Base-by-base conservation (phyloP, 1,139 yeast species). In the Blastobotrys indianensis region DNA sequence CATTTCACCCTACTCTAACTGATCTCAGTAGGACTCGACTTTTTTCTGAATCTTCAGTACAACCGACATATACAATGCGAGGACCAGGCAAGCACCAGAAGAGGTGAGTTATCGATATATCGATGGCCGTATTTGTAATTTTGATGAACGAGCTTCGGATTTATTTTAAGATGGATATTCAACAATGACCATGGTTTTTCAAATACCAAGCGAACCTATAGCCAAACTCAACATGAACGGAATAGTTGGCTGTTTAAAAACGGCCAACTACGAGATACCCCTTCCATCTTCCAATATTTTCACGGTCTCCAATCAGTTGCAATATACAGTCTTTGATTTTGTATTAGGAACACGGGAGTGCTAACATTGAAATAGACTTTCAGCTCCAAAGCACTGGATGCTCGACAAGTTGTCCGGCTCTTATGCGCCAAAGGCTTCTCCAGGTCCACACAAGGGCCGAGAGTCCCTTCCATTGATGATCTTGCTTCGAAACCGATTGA, bases 311-410 rank as follows among this genome's bases (percentile, higher is more conserved):
- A 31, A n/a, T 31, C 15, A 31, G 4, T 31, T n/a, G 33, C 12
- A n/a, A n/a, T n/a, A n/a, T 31, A 31, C 12, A 31, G 15, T 4
- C 15, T 8, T 31, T 4, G 15, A 31, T 8, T 8, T 29, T 31
- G 15, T 9, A 4, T 4, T 5, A 8, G 12, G 5, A n/a, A 31
- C 15, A 31, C 12, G 5, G 5, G 15, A 31, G 15, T 31, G 8
- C 33, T 31, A 31, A 31, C 33, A 4, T 4, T 31, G 12, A 31
- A 13, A 31, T 36, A 44, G 47, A 44, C 82, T 87, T 75, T 95
- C 95, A 73, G 97, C 97, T 73, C 99, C 99, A 80, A 85, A 90
- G 80, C 98, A 94, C 85, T 94, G 98, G 98, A 86, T 94, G 95
- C 85, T 94, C 82, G 98, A 92, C 95, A 94, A 94, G 80, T 81